Base-by-base conservation (phyloP, 2,329 filamentous ascomycete species). In the Colletotrichum lentis region DNA sequence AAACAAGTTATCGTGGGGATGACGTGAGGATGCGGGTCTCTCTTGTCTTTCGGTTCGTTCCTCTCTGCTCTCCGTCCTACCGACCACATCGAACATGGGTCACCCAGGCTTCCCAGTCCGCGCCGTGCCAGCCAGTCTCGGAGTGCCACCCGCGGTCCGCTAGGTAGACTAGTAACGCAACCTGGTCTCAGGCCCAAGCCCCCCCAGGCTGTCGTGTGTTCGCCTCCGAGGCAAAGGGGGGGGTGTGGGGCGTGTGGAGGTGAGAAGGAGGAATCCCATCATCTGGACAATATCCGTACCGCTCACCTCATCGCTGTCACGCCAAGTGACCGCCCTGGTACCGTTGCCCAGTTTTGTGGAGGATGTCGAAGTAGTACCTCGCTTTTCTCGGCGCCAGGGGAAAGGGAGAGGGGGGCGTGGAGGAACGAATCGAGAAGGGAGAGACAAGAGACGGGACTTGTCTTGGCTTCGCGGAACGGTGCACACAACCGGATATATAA, bases 61-160 rank as follows among this genome's bases (percentile, higher is more conserved):
- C 8, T 46, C 59, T 62, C 59, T 53, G n/a, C 16, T 20, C 35
- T 24, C 41, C 44, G 39, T 53, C 39, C 39, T 57, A 41, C 31
- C 3, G 24, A 5, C 18, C 41, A 24, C 60, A 39, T 16, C 12
- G 55, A 24, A 20, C 64, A 63, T 46, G 52, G 57, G 44, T 50
- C 43, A 18, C 55, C 41, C 27, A 39, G 56, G 27, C 22, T 58
- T 47, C 49, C 31, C 57, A 14, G n/a, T 63, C 39, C 31, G 46
- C 43, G 46, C 35, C 61, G 44, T 44, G 24, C 24, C 44, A 41
- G 37, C 61, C 44, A 20, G 66, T 66, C 66, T 69, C 62, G 66
- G 62, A 53, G 66, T 60, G 62, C 66, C 62, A 69, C 66, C 62
- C 66, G 66, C 44, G 54, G 43, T 61, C 62, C 66, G 56, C 56